These are phyloP conservation scores for Zelopaecilomyces penicillatus DNA, from an alignment of 2,329 filamentous ascomycete genomes.

Conservation along the genomic window DNA sequence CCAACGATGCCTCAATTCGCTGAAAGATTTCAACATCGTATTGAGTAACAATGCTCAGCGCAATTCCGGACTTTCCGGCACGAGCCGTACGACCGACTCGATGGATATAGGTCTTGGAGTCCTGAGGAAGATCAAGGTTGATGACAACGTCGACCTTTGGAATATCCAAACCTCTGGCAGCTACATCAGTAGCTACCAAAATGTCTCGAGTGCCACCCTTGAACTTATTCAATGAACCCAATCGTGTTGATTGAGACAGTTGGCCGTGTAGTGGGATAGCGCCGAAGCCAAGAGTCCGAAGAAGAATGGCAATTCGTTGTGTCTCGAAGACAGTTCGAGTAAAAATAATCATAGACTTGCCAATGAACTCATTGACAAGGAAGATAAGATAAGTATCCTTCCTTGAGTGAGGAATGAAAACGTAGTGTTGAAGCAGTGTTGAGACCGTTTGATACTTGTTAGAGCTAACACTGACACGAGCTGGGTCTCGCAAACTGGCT, in stretches of 20 bases:
- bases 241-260: slow-evolving; percentile 75
- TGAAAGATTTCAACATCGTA: slow-evolving; percentile 77
- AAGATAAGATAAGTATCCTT: slow-evolving; percentile 89
- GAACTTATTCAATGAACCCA: slow-evolving; percentile 89
- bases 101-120: slow-evolving; percentile 87
- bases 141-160: slow-evolving; percentile 82
- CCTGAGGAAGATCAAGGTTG: slow-evolving; percentile 76
- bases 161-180: slow-evolving; percentile 85
- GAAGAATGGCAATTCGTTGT: slow-evolving; percentile 73
- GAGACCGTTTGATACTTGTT: slow-evolving; percentile 88
- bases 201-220: slow-evolving; percentile 71
- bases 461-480: slow-evolving; percentile 71
- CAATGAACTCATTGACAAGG: slow-evolving; percentile 75
- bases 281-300: slow-evolving; percentile 76
- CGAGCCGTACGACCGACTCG: slow-evolving; percentile 81
- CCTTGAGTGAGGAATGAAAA: slow-evolving; percentile 77
- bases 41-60: slow-evolving; percentile 75
- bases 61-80: slow-evolving; percentile 75
- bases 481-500: slow-evolving; percentile 75
- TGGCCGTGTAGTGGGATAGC: slow-evolving; percentile 92
- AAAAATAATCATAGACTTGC: slow-evolving; percentile 85
- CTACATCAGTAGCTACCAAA: slow-evolving; percentile 89
- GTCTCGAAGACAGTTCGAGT: slow-evolving; percentile 87
- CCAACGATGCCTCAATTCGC: slow-evolving; percentile 74
- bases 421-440: slow-evolving; percentile 75